phyloP scores from a whole-genome alignment of 345 rosid genomes.

The Zanthoxylum bungeanum region DNA sequence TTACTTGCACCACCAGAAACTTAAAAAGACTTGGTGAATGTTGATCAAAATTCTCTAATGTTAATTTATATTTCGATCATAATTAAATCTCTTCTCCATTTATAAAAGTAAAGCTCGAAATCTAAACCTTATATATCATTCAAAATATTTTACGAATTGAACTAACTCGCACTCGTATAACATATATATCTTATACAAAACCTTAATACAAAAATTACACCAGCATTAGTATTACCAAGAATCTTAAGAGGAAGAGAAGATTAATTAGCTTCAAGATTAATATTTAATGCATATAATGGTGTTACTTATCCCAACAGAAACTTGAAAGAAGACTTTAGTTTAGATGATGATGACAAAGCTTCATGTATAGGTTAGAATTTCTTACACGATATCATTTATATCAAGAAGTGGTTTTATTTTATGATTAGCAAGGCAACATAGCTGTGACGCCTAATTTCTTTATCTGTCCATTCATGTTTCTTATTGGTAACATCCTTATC shows the following conservation, averaged over 20 bases:
- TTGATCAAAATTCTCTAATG: too few species aligned
- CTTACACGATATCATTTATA: slow-evolving; percentile 4
- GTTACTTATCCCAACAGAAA: neutral
- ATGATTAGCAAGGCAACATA: neutral
- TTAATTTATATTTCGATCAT: too few species aligned
- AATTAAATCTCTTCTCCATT: too few species aligned
- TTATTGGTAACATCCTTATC: neutral
- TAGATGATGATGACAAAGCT: neutral
- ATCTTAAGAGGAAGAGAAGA: neutral
- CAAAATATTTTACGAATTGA: too few species aligned
- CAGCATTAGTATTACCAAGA: neutral
- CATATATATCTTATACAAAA: too few species aligned
- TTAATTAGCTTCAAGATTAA: neutral
- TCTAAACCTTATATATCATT: too few species aligned
- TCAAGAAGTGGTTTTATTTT: neutral
- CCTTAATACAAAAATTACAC: neutral
- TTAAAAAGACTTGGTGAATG: neutral
- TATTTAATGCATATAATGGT: neutral
- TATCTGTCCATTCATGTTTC: neutral
- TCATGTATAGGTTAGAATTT: neutral
- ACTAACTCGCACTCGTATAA: too few species aligned
- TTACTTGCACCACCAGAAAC: neutral
- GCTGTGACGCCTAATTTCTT: neutral
- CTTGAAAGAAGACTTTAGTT: neutral
- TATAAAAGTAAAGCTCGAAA: too few species aligned